Evolutionary conservation across 805 yeast genomes (phyloP), one percentile per base, ranked within the genome.

Genomic region (Ogataea pilisensis): DNA sequence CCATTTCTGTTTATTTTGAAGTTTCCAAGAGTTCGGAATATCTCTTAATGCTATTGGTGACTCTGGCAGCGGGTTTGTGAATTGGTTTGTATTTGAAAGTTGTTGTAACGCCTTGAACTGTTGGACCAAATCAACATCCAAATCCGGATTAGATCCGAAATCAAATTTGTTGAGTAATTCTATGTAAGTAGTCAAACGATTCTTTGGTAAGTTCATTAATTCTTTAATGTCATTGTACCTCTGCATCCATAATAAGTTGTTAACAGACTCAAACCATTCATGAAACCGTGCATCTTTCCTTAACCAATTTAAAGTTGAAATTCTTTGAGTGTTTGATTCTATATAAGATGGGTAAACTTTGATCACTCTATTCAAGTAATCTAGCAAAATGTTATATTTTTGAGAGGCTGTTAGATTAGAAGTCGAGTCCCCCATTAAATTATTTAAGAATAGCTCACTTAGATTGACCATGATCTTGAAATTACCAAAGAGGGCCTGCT

Each of bases 401-500:
- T 39, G 16, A 7, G 30, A 18, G 18, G 31, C 25, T 17, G 31
- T 24, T 11, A 39, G 11, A 11, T 27, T 13, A 7, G 25, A n/a
- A n/a, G n/a, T n/a, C n/a, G n/a, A n/a, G n/a, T 21, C 27, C 18
- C 25, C 31, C 2, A 29, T 19, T 9, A 51, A n/a, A 27, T 44
- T 37, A 38, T 18, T 34, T 7, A 59, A 28, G 16, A 70, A 60
- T 4, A 64, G 40, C 13, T 57, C 54, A 44, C 70, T 64, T 5
- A 70, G 49, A 8, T 66, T 64, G 5, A 61, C 41, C 25, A 74
- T 60, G 2, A 70, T 61, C 13, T 60, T 67, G 29, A 71, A 48
- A 45, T 72, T 71, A 1, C 75, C 73, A 56, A 75, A 73, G 2
- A 75, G 46, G 7, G 64, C 39, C 5, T 63, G 34, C 39, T 65